Evolutionary conservation across 805 yeast species (phyloP).

Genomic region (Metschnikowia bowlesiae): DNA sequence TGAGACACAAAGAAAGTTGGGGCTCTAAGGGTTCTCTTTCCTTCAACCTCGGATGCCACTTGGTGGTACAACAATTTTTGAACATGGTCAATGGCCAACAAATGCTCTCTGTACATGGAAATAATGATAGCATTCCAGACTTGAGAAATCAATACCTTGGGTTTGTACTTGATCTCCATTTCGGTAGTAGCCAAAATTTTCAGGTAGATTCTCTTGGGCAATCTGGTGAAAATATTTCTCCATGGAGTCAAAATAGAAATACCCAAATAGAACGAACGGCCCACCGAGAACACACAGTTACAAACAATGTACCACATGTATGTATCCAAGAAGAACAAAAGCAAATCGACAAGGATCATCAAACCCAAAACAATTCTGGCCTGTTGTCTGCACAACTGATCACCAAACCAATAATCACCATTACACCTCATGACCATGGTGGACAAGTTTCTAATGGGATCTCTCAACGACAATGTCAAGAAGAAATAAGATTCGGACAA

Average conservation of each 20-base stretch:
- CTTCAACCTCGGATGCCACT: constrained; percentile 97
- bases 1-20: constrained; percentile 98
- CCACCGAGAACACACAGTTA: constrained; percentile 93
- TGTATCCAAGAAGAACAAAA: constrained; percentile 97
- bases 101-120: constrained; percentile 99
- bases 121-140: constrained; percentile 99
- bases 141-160: constrained; percentile 96
- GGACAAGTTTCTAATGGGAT: constrained; percentile 88
- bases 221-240: constrained; percentile 97
- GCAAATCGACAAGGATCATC: constrained; percentile 88
- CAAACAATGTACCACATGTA: constrained; percentile 97
- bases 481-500: constrained; percentile 76
- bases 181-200: constrained; percentile 97
- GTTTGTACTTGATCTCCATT: constrained; percentile 98
- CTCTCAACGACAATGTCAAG: constrained; percentile 68
- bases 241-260: constrained; percentile 98
- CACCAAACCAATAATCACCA: constrained; percentile 91
- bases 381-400: constrained; percentile 74
- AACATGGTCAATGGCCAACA: constrained; percentile 96
- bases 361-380: constrained; percentile 85
- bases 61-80: constrained; percentile 96
- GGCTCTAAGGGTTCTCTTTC: constrained; percentile 96
- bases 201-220: constrained; percentile 98
- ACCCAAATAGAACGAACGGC: constrained; percentile 98
- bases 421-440: constrained; percentile 86